Base-by-base conservation (phyloP, 1,284 basidiomycete species). In the Anthracocystis panici-leucophaei region DNA sequence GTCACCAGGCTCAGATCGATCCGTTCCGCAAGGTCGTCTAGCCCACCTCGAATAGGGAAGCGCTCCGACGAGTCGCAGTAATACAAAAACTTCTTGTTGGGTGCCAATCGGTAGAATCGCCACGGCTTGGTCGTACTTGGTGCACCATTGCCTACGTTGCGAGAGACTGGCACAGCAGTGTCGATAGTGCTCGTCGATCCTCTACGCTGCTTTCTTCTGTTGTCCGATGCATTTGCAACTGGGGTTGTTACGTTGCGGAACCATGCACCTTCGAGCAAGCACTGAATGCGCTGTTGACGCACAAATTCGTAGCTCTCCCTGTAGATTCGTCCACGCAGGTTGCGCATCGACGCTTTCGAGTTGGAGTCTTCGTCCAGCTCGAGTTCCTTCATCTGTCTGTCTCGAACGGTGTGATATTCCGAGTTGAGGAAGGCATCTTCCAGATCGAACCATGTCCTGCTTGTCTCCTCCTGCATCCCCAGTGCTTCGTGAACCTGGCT, bases 281-380 rank as follows among this genome's bases (percentile, higher is more conserved):
- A 95, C 75, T 93, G 92, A 78, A 95, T 91, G 49, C 95, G 89
- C 86, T 98, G 95, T 83, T 93, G 92, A 31, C 92, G 89, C 29
- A 98, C 91, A 80, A 97, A 96, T 81, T 96, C 94, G 80, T 91
- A 94, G 16, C 93, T 95, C 83, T 97, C 95, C 78, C 91, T 92
- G 87, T 93, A 93, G 41, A 97, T 88, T 80, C 93, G 93, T 29
- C 91, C 91, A 42, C 93, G 90, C 59, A 98, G 87, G 84, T 93
- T 94, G n/a, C 76, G 58, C 52, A 83, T 77, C 41, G 78, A 73
- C 4, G 79, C 57, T 45, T 81, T 79, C 33, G 64, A 61, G 44
- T 69, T 67, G 53, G 74, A 87, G 83, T 96, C 94, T 84, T 97
- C 94, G 82, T 97, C 94, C 58, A 91, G 88, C 81, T 96, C 95